Percentiles rank a stretch among this genome's conserved stretches.
phyloP scores from a whole-genome alignment of 2,329 filamentous ascomycete species.

The Byssoonygena ceratinophila region DNA sequence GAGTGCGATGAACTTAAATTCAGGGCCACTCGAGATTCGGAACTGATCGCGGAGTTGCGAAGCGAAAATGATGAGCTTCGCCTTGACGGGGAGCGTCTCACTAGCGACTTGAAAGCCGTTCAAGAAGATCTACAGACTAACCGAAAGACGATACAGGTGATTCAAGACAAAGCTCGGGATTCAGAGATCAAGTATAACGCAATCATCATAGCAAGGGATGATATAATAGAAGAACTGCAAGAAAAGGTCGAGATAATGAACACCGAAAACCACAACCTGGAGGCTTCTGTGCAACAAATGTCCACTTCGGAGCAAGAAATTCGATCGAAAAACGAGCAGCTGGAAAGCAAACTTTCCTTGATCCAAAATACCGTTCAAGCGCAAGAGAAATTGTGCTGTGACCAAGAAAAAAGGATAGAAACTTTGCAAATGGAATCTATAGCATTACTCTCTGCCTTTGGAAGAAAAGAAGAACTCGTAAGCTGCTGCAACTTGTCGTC shows the following conservation, averaged over 20 bases:
- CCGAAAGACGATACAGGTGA: neutral
- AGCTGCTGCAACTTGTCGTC: neutral
- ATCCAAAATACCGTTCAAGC: neutral
- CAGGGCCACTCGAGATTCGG: too few relatives aligned
- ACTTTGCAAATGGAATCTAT: slow-evolving; percentile 6
- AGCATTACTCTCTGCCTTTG: neutral
- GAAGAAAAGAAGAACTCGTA: neutral
- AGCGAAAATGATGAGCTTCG: slow-evolving; percentile 32
- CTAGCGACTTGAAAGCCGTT: slow-evolving; percentile 24
- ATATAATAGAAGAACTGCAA: slow-evolving; percentile 35
- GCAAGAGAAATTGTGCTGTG: neutral
- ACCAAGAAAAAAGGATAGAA: neutral
- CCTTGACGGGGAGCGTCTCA: slow-evolving; percentile 30
- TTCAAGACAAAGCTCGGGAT: slow-evolving; percentile 20
- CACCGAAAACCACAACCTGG: slow-evolving; percentile 13
- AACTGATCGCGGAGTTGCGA: slow-evolving; percentile 30
- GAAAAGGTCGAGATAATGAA: slow-evolving; percentile 24
- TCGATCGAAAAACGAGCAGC: neutral
- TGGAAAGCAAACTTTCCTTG: neutral
- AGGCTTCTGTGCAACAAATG: neutral
- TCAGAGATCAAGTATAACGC: slow-evolving; percentile 37
- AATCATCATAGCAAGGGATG: slow-evolving; percentile 36
- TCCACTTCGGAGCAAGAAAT: neutral
- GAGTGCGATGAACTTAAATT: too few relatives aligned
- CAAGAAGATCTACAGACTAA: slow-evolving; percentile 22